Evolutionary conservation across 192 early-diverging fungal genomes (phyloP).

Genomic region (Coemansia sp.): DNA sequence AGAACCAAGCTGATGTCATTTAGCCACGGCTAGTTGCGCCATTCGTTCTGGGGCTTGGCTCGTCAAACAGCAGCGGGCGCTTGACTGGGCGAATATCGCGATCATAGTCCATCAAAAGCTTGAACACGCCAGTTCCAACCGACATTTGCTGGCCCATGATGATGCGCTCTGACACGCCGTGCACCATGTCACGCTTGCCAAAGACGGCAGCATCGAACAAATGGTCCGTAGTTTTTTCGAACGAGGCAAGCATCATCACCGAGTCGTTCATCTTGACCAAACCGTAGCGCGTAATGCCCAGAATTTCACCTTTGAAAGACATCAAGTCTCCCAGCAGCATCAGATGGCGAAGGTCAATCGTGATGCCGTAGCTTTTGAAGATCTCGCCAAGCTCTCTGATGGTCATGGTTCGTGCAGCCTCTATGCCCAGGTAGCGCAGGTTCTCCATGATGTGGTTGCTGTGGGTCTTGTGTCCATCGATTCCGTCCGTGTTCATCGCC

Average conservation of each 20-base stretch:
- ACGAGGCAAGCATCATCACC: slow-evolving; percentile 98
- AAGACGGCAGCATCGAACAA: slow-evolving; percentile 97
- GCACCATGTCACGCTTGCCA: slow-evolving; percentile 87
- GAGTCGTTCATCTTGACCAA: slow-evolving; percentile 99
- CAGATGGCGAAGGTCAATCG: slow-evolving; percentile 91
- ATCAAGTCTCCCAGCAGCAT: slow-evolving; percentile 97
- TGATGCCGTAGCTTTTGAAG: slow-evolving; percentile 87
- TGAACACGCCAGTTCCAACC: slow-evolving; percentile 95
- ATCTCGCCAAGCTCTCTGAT: slow-evolving; percentile 83
- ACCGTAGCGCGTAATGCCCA: slow-evolving; percentile 98
- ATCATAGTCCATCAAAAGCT: slow-evolving; percentile 71
- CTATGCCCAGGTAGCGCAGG: slow-evolving; percentile 85
- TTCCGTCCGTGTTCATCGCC: slow-evolving; percentile 93
- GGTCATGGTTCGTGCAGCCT: slow-evolving; percentile 88
- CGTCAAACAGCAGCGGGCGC: slow-evolving; percentile 63
- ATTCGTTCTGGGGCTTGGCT: slow-evolving; percentile 28
- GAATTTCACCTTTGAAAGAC: slow-evolving; percentile 96
- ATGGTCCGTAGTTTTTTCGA: slow-evolving; percentile 99
- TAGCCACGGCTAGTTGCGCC: too few relatives aligned
- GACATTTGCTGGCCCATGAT: slow-evolving; percentile 99
- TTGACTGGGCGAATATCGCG: slow-evolving; percentile 55
- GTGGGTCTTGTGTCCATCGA: slow-evolving; percentile 70
- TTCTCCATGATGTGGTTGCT: slow-evolving; percentile 96
- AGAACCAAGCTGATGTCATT: too few relatives aligned
- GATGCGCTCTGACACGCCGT: slow-evolving; percentile 97